Evolutionary conservation across 305 asterid genomes (phyloP).

Genomic region (Fraxinus ornus): DNA sequence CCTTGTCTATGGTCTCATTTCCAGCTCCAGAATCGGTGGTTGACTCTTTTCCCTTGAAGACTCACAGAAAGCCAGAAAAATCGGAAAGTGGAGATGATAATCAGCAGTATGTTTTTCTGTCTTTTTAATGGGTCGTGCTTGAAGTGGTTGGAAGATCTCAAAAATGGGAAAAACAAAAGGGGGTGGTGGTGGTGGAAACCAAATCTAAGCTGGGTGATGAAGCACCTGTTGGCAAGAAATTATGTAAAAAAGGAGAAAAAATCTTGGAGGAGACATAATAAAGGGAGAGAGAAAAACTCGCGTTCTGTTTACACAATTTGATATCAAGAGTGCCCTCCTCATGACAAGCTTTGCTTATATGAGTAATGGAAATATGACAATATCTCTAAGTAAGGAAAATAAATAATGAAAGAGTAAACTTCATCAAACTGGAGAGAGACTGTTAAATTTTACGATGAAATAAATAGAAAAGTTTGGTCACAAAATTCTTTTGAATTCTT

Average conservation of each 20-base stretch:
- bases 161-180: background rate
- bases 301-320: background rate
- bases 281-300: background rate
- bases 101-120: constrained; percentile 57
- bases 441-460: background rate
- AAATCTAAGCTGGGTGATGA: background rate
- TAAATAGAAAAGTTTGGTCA: background rate
- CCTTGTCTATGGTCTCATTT: constrained; percentile 68
- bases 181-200: background rate
- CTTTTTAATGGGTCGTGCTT: constrained; percentile 2
- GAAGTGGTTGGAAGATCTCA: background rate
- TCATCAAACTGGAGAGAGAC: background rate
- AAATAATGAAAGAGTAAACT: background rate
- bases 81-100: constrained; percentile 42
- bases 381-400: background rate
- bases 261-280: background rate
- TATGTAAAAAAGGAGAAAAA: background rate
- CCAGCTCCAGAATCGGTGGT: constrained; percentile 93
- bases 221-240: background rate
- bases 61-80: constrained; percentile 46
- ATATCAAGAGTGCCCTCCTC: background rate
- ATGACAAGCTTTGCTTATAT: background rate
- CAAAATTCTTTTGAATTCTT: background rate
- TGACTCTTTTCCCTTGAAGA: constrained; percentile 78
- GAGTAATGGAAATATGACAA: background rate